phyloP scores from a whole-genome alignment of 352 stramenopile genomes.

The Globisporangium cylindrosporum region DNA sequence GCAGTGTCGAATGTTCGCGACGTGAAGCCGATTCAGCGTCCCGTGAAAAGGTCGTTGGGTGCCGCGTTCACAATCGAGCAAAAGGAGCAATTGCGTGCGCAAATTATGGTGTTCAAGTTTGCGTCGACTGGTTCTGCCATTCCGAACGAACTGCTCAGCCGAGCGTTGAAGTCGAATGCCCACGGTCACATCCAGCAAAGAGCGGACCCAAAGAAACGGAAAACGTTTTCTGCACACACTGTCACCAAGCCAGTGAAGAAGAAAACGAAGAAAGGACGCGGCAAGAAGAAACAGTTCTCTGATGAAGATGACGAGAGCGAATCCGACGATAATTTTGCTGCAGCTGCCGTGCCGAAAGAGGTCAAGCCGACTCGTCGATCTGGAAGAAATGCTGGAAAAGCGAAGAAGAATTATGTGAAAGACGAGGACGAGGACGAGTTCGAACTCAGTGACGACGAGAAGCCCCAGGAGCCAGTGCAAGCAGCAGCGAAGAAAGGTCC shows the following conservation, averaged over 20 bases:
- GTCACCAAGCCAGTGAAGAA: slow-evolving; percentile 66
- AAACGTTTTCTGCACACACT: slow-evolving; percentile 59
- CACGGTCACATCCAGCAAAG: slow-evolving; percentile 56
- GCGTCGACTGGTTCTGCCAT: slow-evolving; percentile 77
- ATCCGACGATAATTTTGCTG: slow-evolving; percentile 52
- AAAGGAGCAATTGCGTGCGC: slow-evolving; percentile 84
- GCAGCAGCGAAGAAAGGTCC: slow-evolving; percentile 53
- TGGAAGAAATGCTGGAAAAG: slow-evolving; percentile 78
- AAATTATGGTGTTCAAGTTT: slow-evolving; percentile 92
- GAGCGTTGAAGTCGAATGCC: slow-evolving; percentile 65
- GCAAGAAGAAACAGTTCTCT: slow-evolving; percentile 65
- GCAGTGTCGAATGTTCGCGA: slow-evolving; percentile 48
- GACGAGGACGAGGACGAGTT: slow-evolving; percentile 70
- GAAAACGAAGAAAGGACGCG: slow-evolving; percentile 54
- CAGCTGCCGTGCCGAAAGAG: slow-evolving; percentile 35
- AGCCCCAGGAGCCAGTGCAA: slow-evolving; percentile 35
- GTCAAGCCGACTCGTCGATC: slow-evolving; percentile 68
- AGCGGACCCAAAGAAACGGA: slow-evolving; percentile 67
- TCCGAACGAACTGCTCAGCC: slow-evolving; percentile 66
- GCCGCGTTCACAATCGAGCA: slow-evolving; percentile 77
- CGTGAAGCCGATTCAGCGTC: slow-evolving; percentile 54
- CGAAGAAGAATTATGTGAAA: slow-evolving; percentile 85
- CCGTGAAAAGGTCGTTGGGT: slow-evolving; percentile 37
- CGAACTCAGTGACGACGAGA: slow-evolving; percentile 72
- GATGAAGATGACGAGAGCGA: slow-evolving; percentile 80